phyloP scores from a whole-genome alignment of 1,284 basidiomycete genomes.

The Marasmius fiardii region DNA sequence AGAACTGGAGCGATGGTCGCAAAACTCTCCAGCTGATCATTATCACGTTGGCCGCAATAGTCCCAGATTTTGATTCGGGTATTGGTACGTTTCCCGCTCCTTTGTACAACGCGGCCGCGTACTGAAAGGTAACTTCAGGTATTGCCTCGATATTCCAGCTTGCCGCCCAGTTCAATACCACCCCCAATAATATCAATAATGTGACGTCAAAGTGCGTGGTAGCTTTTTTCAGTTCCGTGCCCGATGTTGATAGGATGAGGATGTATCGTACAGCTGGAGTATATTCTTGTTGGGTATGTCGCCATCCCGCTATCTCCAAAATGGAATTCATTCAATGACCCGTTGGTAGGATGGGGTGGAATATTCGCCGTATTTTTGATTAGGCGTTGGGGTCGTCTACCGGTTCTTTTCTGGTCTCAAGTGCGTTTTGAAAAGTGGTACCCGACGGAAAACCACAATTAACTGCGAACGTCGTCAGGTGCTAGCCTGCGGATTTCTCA shows the following conservation, averaged over 20 bases:
- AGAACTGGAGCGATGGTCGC: slow-evolving; percentile 49
- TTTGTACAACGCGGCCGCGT: not conserved
- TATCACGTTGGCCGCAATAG: slow-evolving; percentile 61
- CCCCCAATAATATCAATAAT: slow-evolving; percentile 58
- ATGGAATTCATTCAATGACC: slow-evolving; percentile 45
- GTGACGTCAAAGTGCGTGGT: slow-evolving; percentile 52
- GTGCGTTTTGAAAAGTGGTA: slow-evolving; percentile 29
- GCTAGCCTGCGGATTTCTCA: slow-evolving; percentile 45
- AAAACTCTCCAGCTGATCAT: slow-evolving; percentile 58
- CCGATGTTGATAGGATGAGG: not conserved
- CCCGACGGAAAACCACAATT: not conserved
- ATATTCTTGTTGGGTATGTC: slow-evolving; percentile 58
- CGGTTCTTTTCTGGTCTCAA: slow-evolving; percentile 42
- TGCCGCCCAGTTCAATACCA: slow-evolving; percentile 56
- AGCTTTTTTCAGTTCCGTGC: not conserved
- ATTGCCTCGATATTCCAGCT: slow-evolving; percentile 60
- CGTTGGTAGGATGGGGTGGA: slow-evolving; percentile 42
- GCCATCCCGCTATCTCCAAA: slow-evolving; percentile 19
- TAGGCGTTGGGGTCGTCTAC: slow-evolving; percentile 13
- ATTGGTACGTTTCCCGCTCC: slow-evolving; percentile 41
- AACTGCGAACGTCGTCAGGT: slow-evolving; percentile 27
- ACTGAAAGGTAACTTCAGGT: slow-evolving; percentile 23
- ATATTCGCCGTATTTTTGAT: slow-evolving; percentile 15
- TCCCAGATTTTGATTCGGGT: slow-evolving; percentile 68
- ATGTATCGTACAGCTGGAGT: slow-evolving; percentile 47